phyloP scores from a whole-genome alignment of 148 eudicot genomes.

The Rhododendron ferrugineum region DNA sequence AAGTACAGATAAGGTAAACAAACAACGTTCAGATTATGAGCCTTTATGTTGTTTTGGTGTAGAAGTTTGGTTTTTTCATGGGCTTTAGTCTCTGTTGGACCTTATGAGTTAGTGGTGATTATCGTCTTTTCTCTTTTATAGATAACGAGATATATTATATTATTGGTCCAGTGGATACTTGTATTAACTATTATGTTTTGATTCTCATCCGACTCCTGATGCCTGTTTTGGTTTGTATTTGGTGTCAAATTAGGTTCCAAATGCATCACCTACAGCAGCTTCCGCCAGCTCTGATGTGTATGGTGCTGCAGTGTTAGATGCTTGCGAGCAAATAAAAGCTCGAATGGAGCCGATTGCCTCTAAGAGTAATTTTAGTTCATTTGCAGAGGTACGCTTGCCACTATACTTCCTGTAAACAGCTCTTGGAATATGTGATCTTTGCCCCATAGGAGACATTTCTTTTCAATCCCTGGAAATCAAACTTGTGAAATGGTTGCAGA shows the following conservation, averaged over 20 bases:
- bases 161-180: neutral
- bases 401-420: neutral
- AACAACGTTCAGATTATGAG: neutral
- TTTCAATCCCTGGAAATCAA: neutral
- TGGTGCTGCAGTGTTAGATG: constrained; percentile 97
- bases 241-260: constrained; percentile 64
- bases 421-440: neutral
- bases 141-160: neutral
- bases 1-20: constrained; percentile 94
- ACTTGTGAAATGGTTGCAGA: neutral
- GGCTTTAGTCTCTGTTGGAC: neutral
- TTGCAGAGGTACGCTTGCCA: constrained; percentile 54
- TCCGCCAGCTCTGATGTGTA: constrained; percentile 97
- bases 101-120: neutral
- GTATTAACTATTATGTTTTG: neutral
- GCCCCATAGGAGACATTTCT: neutral
- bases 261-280: constrained; percentile 97
- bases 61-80: neutral
- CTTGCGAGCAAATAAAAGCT: constrained; percentile 88
- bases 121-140: neutral
- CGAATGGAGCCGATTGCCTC: constrained; percentile 84
- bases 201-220: neutral
- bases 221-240: constrained; percentile 9
- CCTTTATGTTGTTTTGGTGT: neutral
- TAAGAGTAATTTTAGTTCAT: constrained; percentile 46